These are phyloP conservation scores for Polytolypa hystricis DNA, from an alignment of 2,329 filamentous ascomycete genomes.

Conservation along the genomic window DNA sequence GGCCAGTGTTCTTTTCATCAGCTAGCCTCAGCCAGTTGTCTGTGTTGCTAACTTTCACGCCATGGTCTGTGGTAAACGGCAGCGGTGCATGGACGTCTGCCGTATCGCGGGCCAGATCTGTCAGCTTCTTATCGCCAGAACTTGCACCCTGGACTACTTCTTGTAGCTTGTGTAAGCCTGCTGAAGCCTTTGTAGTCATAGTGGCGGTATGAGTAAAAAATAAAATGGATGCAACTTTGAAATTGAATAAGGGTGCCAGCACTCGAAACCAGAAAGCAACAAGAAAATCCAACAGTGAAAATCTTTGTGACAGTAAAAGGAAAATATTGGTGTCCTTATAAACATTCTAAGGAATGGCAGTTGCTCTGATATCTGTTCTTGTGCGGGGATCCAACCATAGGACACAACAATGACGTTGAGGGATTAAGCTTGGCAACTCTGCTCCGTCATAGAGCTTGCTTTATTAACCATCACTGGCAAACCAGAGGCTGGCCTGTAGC, in stretches of 20 bases:
- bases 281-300: background rate
- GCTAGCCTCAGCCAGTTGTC: conserved; percentile 67
- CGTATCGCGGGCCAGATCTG: conserved; percentile 49
- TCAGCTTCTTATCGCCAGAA: conserved; percentile 40
- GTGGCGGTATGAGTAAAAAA: background rate
- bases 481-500: too few relatives aligned
- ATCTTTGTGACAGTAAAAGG: background rate
- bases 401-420: background rate
- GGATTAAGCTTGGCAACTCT: too few relatives aligned
- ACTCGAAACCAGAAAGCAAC: too few relatives aligned
- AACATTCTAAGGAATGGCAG: background rate
- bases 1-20: conserved; percentile 53
- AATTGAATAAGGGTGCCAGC: too few relatives aligned
- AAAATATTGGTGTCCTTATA: background rate
- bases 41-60: conserved; percentile 59
- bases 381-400: background rate
- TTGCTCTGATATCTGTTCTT: background rate
- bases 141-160: conserved; percentile 16
- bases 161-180: conserved; percentile 21
- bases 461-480: too few relatives aligned
- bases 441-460: too few relatives aligned
- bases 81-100: conserved; percentile 48
- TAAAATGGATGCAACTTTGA: too few relatives aligned
- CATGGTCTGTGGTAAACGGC: conserved; percentile 65
- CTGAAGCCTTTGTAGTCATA: conserved; percentile 20